Evolutionary conservation across 2,329 filamentous ascomycete genomes (phyloP).

Genomic region (Fusarium incarnatum): DNA sequence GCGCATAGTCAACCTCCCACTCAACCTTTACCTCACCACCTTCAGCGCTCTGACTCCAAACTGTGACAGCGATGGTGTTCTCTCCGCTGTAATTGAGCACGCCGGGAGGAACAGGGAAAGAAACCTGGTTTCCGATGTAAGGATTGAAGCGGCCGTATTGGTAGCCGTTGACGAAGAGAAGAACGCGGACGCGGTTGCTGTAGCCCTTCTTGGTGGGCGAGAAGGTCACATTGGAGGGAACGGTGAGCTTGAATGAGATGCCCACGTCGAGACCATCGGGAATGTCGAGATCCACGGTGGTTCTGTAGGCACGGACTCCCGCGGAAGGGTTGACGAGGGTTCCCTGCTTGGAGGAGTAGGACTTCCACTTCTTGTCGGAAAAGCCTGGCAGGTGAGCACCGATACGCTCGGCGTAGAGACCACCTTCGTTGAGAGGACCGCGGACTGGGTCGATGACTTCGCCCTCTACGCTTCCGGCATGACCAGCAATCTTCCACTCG

Average conservation of each 20-base stretch:
- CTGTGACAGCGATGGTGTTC: conserved; percentile 67
- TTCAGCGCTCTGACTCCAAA: conserved; percentile 69
- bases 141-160: conserved; percentile 71
- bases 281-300: conserved; percentile 62
- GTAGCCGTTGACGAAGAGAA: conserved; percentile 74
- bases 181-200: conserved; percentile 58
- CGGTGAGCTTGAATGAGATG: conserved; percentile 65
- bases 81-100: conserved; percentile 68
- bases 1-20: conserved; percentile 65
- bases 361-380: conserved; percentile 59
- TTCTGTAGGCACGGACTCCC: conserved; percentile 68
- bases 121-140: conserved; percentile 69
- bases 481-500: conserved; percentile 69
- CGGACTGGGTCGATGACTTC: conserved; percentile 66
- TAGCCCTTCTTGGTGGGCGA: conserved; percentile 43
- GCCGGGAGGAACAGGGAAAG: conserved; percentile 70
- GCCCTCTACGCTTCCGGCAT: conserved; percentile 61
- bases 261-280: conserved; percentile 66
- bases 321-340: conserved; percentile 59
- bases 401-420: conserved; percentile 67
- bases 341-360: conserved; percentile 44
- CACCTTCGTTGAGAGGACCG: conserved; percentile 68
- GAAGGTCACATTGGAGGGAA: conserved; percentile 57
- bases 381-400: conserved; percentile 70
- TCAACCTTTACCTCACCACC: conserved; percentile 63